Percentiles rank a stretch among this genome's conserved stretches.
Conservation (phyloP, 2,329 filamentous ascomycete genomes). For the Didymosphaeria variabile region DNA sequence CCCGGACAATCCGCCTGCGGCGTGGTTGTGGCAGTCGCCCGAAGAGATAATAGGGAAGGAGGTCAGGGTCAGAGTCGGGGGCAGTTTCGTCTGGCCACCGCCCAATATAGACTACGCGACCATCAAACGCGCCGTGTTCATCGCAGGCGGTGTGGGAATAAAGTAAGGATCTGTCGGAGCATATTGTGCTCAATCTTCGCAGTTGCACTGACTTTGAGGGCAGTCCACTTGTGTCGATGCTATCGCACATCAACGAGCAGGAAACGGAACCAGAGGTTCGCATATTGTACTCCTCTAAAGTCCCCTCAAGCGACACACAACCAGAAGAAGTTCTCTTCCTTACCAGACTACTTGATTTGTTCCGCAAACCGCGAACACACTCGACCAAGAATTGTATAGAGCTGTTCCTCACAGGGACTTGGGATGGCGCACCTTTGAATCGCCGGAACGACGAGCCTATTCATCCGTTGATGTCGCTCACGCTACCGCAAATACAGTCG, state of each 20-base stretch:
- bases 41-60: constrained; percentile 65
- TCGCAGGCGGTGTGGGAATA: constrained; percentile 84
- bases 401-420: constrained; percentile 49
- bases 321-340: constrained; percentile 48
- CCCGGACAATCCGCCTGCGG: constrained; percentile 74
- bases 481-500: constrained; percentile 38
- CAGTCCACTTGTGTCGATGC: constrained; percentile 77
- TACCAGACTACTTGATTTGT: constrained; percentile 42
- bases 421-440: constrained; percentile 38
- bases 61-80: constrained; percentile 77
- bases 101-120: constrained; percentile 52
- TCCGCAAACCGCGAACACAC: constrained; percentile 38
- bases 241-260: constrained; percentile 66
- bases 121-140: constrained; percentile 72
- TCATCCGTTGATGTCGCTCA: constrained; percentile 44
- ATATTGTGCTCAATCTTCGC: neutral
- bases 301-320: constrained; percentile 40
- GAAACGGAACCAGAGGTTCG: constrained; percentile 56
- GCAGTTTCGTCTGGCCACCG: constrained; percentile 82
- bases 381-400: constrained; percentile 42
- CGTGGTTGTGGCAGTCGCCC: constrained; percentile 73
- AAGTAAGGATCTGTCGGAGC: constrained; percentile 62
- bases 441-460: constrained; percentile 38
- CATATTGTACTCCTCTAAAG: constrained; percentile 70
- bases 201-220: constrained; percentile 21